Base-by-base conservation (phyloP, 345 rosid species). In the Salix purpurea region DNA sequence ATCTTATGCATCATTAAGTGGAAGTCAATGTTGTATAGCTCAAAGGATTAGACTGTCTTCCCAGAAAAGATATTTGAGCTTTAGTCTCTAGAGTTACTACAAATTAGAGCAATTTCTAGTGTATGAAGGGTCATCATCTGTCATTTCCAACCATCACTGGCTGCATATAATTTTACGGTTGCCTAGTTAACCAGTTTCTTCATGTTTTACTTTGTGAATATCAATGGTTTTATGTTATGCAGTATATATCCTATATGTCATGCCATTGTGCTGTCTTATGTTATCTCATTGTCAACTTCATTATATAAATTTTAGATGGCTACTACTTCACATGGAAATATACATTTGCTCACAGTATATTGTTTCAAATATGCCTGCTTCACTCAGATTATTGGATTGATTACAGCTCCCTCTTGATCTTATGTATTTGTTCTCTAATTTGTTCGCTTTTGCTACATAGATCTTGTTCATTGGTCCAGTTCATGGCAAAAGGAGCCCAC, bases 381-480 rank as follows among this genome's bases (percentile, higher is more conserved):
- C 21, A 32, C 13, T 70, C 37, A 61, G 68, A 71, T 60, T 65
- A 23, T 56, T 75, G 54, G 62, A 65, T 72, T 79, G 37, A 69
- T 79, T 60, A 42, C 36, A 30, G 72, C 46, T 60, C 65, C 40
- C 60, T 21, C 30, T n/a, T 64, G 65, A 68, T 81, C 37, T 75
- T 73, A 26, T 75, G n/a, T 69, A 32, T n/a, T 12, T 58, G 26
- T 70, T 77, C 70, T 74, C 36, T 64, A 30, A 67, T 72, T 16
- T 72, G 54, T 58, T 72, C 75, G 18, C 60, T 76, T 76, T 46
- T 70, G 75, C 39, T 66, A 12, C 72, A 72, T 78, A 91, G 96
- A 76, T 87, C 72, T 86, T 96, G 86, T 90, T 96, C 78, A 86
- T 96, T 58, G 92, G 92, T 72, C 93, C 99, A 79, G 82, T 96